These are phyloP conservation scores for Hura crepitans DNA, from an alignment of 441 rosid species.

Conservation along the genomic window DNA sequence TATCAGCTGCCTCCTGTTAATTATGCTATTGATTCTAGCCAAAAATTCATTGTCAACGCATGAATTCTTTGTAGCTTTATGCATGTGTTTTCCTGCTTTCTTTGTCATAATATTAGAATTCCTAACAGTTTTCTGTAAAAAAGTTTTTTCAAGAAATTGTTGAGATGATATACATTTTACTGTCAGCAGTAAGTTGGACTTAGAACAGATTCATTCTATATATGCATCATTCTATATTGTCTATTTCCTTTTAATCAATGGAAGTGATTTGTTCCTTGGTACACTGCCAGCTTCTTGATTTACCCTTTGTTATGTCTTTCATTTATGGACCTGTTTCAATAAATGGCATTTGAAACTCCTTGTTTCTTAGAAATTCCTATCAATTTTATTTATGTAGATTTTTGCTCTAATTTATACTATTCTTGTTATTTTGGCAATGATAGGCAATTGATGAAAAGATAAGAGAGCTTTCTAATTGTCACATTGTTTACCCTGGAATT, in stretches of 20 bases:
- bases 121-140: neutral
- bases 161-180: conserved; percentile 4
- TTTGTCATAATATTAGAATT: neutral
- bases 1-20: neutral
- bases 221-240: neutral
- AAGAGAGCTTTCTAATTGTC: conserved; percentile 90
- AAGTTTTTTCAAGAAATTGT: neutral
- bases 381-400: conserved; percentile 5
- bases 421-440: conserved; percentile 30
- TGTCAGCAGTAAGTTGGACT: neutral
- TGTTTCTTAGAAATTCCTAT: neutral
- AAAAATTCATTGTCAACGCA: neutral
- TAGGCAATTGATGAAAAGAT: conserved; percentile 98
- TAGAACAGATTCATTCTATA: neutral
- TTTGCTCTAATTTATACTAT: conserved; percentile 13
- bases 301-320: neutral
- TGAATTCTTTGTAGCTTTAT: neutral
- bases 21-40: conserved; percentile 6
- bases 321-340: conserved; percentile 3
- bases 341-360: neutral
- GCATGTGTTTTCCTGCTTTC: conserved; percentile 1
- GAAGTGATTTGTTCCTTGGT: neutral
- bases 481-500: conserved; percentile 63
- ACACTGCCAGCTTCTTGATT: neutral
- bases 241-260: neutral